These are phyloP conservation scores for Diaporthe citrichinensis DNA, from an alignment of 2,329 filamentous ascomycete genomes.

Conservation along the genomic window DNA sequence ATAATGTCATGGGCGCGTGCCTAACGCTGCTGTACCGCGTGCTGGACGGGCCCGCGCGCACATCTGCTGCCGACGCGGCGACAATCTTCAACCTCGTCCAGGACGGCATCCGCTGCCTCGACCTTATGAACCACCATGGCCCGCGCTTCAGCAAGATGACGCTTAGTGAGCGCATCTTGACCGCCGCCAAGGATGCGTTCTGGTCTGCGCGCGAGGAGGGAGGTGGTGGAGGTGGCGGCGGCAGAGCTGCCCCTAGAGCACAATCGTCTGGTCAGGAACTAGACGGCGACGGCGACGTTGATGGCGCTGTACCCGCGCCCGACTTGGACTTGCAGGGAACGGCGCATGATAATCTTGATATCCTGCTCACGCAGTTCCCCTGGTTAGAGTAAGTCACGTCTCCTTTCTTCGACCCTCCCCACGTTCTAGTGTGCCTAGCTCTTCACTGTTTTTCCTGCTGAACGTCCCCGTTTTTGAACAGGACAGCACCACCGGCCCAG, in stretches of 20 bases:
- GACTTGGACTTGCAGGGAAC: not conserved
- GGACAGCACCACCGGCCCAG: not conserved
- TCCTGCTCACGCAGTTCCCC: slow-evolving; percentile 2
- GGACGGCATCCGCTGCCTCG: slow-evolving; percentile 4
- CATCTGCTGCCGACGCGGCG: not conserved
- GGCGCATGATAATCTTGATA: not conserved
- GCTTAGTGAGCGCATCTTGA: not conserved
- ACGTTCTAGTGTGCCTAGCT: no score
- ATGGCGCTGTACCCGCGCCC: not conserved
- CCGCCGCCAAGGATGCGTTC: slow-evolving; percentile 7
- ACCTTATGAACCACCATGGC: not conserved
- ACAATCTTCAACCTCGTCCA: not conserved
- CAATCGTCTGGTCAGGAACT: not conserved
- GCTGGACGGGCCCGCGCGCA: not conserved
- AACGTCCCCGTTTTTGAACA: not conserved
- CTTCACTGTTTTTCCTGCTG: not conserved
- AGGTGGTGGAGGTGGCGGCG: not conserved
- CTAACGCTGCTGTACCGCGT: not conserved
- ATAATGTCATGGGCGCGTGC: not conserved
- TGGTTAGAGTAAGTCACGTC: not conserved
- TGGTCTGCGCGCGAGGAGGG: not conserved
- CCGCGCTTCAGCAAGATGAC: slow-evolving; percentile 3
- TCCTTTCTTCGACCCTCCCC: no score
- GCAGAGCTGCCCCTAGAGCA: not conserved
- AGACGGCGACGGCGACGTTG: not conserved